Conservation (phyloP, 345 rosid genomes). For the Citrus australasica region DNA sequence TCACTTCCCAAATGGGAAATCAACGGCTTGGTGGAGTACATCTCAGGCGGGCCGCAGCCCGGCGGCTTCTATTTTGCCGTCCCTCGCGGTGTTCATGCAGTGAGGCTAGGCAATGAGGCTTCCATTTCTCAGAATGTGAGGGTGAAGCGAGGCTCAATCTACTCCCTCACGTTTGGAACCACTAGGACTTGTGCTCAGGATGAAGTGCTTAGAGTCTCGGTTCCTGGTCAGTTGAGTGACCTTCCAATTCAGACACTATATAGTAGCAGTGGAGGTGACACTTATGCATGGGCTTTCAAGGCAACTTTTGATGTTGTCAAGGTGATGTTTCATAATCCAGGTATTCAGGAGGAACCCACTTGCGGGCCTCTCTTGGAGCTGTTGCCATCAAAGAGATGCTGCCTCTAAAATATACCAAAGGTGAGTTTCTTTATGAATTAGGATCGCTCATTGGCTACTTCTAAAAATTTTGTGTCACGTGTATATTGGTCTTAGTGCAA, state of each 20-base stretch:
- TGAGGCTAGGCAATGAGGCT: conserved; percentile 76
- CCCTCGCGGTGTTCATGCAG: conserved; percentile 79
- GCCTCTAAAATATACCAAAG: conserved; percentile 38
- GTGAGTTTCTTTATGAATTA: conserved; percentile 12
- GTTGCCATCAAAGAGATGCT: conserved; percentile 73
- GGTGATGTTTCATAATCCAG: conserved; percentile 75
- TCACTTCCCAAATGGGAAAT: conserved; percentile 85
- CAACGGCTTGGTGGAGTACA: conserved; percentile 60
- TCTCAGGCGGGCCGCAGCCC: conserved; percentile 78
- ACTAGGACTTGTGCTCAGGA: conserved; percentile 35
- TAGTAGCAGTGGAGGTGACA: conserved; percentile 83
- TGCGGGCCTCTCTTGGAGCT: conserved; percentile 86
- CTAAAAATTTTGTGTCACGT: too few relatives aligned
- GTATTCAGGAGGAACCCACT: conserved; percentile 76
- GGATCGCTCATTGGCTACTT: too few relatives aligned
- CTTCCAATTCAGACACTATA: conserved; percentile 65
- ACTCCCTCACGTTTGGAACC: conserved; percentile 72
- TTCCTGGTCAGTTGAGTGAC: conserved; percentile 49
- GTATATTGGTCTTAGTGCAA: too few relatives aligned
- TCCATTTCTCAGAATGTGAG: conserved; percentile 58
- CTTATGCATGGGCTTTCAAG: conserved; percentile 69
- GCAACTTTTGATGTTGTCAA: conserved; percentile 40
- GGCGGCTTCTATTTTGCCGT: conserved; percentile 65
- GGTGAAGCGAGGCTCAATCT: conserved; percentile 40
- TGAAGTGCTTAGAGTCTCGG: conserved; percentile 53